A percentile compares a stretch with the other conserved stretches of the same genome.
Conservation (phyloP, 1,284 basidiomycete genomes). For the Apiotrichum porosum region DNA sequence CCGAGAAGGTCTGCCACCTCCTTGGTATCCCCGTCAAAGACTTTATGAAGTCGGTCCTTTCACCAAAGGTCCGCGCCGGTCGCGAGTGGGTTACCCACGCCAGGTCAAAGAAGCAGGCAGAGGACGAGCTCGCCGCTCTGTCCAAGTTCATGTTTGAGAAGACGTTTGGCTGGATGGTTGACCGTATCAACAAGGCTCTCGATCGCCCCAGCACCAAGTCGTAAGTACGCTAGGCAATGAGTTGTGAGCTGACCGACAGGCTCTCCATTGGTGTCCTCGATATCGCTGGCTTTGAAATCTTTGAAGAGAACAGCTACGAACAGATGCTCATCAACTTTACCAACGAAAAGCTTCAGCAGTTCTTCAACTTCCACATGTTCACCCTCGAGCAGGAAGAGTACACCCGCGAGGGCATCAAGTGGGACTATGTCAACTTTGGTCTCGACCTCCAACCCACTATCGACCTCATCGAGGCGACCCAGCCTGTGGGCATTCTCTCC, state of each 20-base stretch:
- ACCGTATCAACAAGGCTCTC: constrained; percentile 88
- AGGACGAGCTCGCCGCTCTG: constrained; percentile 85
- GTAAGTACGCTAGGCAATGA: constrained; percentile 19
- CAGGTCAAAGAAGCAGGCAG: constrained; percentile 82
- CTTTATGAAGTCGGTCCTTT: constrained; percentile 80
- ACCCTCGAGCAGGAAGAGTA: constrained; percentile 99
- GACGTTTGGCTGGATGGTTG: constrained; percentile 88
- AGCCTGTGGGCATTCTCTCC: constrained; percentile 82
- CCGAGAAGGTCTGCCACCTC: constrained; percentile 87
- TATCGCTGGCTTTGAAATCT: constrained; percentile 98
- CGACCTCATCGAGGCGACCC: constrained; percentile 80
- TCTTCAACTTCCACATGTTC: constrained; percentile 99
- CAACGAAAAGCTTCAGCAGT: constrained; percentile 91
- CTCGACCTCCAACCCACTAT: constrained; percentile 97
- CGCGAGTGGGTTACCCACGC: constrained; percentile 96
- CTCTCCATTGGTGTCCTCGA: constrained; percentile 95
- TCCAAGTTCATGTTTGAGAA: constrained; percentile 98
- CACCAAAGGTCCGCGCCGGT: constrained; percentile 86
- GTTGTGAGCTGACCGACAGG: constrained; percentile 49
- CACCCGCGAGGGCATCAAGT: constrained; percentile 90
- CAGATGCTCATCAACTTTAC: constrained; percentile 99
- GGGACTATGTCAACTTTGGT: constrained; percentile 99
- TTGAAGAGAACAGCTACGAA: constrained; percentile 78
- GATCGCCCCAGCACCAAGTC: constrained; percentile 89
- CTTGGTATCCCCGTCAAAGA: constrained; percentile 86